Evolutionary conservation across 2,329 filamentous ascomycete genomes (phyloP), one percentile per base, ranked within the genome.

Genomic region (Fusarium fujikuroi): DNA sequence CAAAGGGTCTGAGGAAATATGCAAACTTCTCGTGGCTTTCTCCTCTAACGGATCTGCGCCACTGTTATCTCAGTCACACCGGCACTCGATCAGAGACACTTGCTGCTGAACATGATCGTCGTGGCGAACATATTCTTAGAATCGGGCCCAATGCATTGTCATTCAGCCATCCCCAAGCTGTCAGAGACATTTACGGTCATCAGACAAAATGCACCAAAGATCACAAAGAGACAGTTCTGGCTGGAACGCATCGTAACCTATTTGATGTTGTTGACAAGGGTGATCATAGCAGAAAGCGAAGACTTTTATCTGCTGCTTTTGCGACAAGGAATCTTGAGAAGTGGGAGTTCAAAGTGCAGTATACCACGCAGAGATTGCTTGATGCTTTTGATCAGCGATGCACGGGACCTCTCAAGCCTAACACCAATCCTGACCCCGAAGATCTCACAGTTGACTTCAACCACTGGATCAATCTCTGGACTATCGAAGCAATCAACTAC

Each of bases 291-390:
- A 81, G 84, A 12, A 88, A 88, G 76, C 83, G 87, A 37, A 85
- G 85, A 64, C 80, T 87, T 5, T 76, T 89, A 7, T 85, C 86
- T 2, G 82, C 83, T 1, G 87, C 87, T 2, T 89, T 87, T 68
- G 86, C 87, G 0, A 76, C 87, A 52, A 86, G 87, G 77, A 88
- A 88, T 70, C 82, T 88, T 3, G 86, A 87, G 72, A 81, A 80
- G 7, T 88, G 87, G 87, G 87, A 89, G 71, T 83, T 85, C 79
- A 89, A 88, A 72, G 86, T 89, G 10, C 84, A 85, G n/a, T 86
- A 89, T 71, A 88, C 87, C 75, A 82, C 83, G 0, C 78, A 82
- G n/a, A 81, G 84, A 25, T 76, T 88, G 46, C 80, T 88, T 50
- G 78, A 76, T 28, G 81, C 84, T 30, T 81, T 85, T 42, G 87